Base-by-base conservation (phyloP, 2,329 filamentous ascomycete species). In the Colletotrichum viniferum region DNA sequence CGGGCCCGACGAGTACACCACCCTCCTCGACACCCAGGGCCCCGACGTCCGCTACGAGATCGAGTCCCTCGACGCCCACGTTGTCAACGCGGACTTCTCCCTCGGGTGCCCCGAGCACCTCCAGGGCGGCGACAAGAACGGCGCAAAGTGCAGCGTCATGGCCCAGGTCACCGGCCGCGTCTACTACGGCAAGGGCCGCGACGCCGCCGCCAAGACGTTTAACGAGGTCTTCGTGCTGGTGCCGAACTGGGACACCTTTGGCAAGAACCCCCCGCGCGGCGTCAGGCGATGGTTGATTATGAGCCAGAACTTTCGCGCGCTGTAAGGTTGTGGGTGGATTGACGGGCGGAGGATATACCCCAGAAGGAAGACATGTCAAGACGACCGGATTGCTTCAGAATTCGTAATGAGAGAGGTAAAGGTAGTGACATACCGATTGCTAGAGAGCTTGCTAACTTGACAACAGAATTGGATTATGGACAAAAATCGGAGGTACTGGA, bases 191-290 rank as follows among this genome's bases (percentile, higher is more conserved):
- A 90, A 91, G 74, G 89, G 88, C 74, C 89, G 89, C 78, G 90
- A 93, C 34, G 90, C 91, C 16, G 90, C 90, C 16, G 89, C 91
- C 82, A 91, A 92, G 78, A 92, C 91, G 43, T 98, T 98, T 83
- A 94, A 92, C 80, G 96, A 98, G 83, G 93, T 90, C 1, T 93
- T 98, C 82, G 90, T 97, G 28, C 87, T 98, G 70, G 94, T 96
- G 48, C 95, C 96, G 9, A 95, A 95, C 84, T 90, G 92, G 90
- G 90, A 92, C 77, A 84, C 88, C 1, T 86, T 89, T 78, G 86
- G 85, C 6, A 85, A 85, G 71, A 91, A 90, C 77, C 88, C 90
- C 43, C 83, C 88, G 4, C 88, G 89, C 74, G 88, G 88, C 2
- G 80, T 88, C 69, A 90, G 88, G 81, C 87, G 88, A 78, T 94